A percentile compares a stretch with the other conserved stretches of the same genome.
phyloP scores from a whole-genome alignment of 768 basidiomycete species.

The Tulasnella sp. region DNA sequence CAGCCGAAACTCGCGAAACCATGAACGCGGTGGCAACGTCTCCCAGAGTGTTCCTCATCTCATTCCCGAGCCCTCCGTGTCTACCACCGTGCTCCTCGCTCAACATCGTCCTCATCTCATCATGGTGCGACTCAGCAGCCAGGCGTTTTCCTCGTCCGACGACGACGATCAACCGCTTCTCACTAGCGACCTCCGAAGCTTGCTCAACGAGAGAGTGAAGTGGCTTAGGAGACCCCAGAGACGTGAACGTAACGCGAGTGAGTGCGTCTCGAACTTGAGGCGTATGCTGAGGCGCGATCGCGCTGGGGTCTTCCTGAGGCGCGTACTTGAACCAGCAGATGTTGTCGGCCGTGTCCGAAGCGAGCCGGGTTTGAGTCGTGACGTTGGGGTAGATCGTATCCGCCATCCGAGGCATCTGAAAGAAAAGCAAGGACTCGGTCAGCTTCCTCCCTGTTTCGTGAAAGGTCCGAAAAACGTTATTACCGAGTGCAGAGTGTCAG shows the following conservation, averaged over 20 bases:
- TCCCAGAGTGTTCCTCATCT: slow-evolving; percentile 32
- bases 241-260: slow-evolving; percentile 52
- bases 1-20: slow-evolving; percentile 11
- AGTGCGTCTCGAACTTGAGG: slow-evolving; percentile 33
- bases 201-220: slow-evolving; percentile 38
- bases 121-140: slow-evolving; percentile 44
- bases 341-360: slow-evolving; percentile 75
- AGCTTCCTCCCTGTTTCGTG: background rate
- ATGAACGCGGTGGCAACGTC: slow-evolving; percentile 31
- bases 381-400: slow-evolving; percentile 64
- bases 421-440: slow-evolving; percentile 11
- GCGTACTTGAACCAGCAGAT: slow-evolving; percentile 61
- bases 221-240: slow-evolving; percentile 38
- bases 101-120: slow-evolving; percentile 39
- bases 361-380: slow-evolving; percentile 53
- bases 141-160: slow-evolving; percentile 65
- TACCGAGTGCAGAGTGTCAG: background rate
- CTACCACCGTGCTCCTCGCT: slow-evolving; percentile 19
- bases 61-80: slow-evolving; percentile 20
- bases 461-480: background rate
- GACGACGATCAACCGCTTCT: slow-evolving; percentile 47
- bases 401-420: slow-evolving; percentile 39
- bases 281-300: slow-evolving; percentile 21
- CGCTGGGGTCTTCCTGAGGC: slow-evolving; percentile 13
- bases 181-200: slow-evolving; percentile 28